phyloP scores from a whole-genome alignment of 1,284 basidiomycete species.

The Pisolithus thermaeus region DNA sequence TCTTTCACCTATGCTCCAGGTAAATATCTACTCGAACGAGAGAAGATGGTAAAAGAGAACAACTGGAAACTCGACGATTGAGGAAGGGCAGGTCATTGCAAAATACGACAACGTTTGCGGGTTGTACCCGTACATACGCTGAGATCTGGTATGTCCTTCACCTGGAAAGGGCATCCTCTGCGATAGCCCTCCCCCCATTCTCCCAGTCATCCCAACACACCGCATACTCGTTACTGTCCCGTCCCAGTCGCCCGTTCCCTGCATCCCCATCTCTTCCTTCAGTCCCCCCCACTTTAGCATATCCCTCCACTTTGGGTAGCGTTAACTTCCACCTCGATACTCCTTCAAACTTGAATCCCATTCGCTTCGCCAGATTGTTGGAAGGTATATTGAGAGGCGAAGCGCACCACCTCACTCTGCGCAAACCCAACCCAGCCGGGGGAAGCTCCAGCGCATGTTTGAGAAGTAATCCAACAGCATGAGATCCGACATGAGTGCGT shows the following conservation, averaged over 20 bases:
- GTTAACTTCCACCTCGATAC: slow-evolving; percentile 49
- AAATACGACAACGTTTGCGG: background rate
- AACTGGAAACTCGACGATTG: slow-evolving; percentile 58
- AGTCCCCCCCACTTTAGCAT: slow-evolving; percentile 33
- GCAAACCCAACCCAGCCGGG: slow-evolving; percentile 48
- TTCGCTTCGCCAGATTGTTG: slow-evolving; percentile 44
- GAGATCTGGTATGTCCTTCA: background rate
- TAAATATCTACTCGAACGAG: slow-evolving; percentile 80
- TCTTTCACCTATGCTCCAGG: slow-evolving; percentile 36
- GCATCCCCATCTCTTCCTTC: slow-evolving; percentile 19
- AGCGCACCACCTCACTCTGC: slow-evolving; percentile 60
- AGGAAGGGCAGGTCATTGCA: background rate
- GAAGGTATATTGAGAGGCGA: slow-evolving; percentile 47
- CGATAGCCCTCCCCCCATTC: slow-evolving; percentile 35
- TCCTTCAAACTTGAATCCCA: slow-evolving; percentile 60
- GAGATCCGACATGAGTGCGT: slow-evolving; percentile 56
- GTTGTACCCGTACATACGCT: background rate
- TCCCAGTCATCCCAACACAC: slow-evolving; percentile 67
- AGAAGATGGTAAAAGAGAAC: slow-evolving; percentile 77
- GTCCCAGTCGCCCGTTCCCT: slow-evolving; percentile 40
- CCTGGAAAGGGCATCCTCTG: slow-evolving; percentile 15
- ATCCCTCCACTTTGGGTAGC: slow-evolving; percentile 29
- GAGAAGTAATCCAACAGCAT: slow-evolving; percentile 56
- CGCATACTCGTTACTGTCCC: slow-evolving; percentile 43
- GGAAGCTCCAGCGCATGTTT: slow-evolving; percentile 45